phyloP scores from a whole-genome alignment of 352 stramenopile genomes.

The Globisporangium megalacanthum region DNA sequence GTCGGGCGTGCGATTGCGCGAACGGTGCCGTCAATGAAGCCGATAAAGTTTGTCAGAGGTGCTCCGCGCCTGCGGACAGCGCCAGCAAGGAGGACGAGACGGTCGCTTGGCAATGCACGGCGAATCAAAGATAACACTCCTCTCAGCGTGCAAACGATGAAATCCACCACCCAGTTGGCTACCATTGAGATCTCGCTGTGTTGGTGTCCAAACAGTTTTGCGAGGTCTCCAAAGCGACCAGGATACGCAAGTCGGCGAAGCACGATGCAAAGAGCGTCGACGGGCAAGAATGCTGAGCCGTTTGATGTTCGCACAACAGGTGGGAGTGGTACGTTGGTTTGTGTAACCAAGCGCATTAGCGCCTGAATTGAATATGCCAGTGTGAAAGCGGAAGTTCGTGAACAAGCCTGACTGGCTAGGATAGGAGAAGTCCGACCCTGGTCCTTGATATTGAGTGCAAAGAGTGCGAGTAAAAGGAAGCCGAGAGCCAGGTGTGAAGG shows the following conservation, averaged over 20 bases:
- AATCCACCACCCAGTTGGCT: slow-evolving; percentile 1
- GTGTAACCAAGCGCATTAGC: too few relatives aligned
- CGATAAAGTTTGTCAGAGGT: slow-evolving; percentile 3
- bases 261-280: slow-evolving; percentile 7
- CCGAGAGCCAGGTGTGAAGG: too few relatives aligned
- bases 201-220: slow-evolving; percentile 5
- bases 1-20: background rate
- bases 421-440: too few relatives aligned
- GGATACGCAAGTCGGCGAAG: slow-evolving; percentile 3
- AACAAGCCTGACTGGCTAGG: too few relatives aligned
- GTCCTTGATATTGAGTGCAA: too few relatives aligned
- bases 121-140: too few relatives aligned
- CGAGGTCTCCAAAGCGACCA: slow-evolving; percentile 5
- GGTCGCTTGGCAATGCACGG: too few relatives aligned
- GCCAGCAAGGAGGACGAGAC: background rate
- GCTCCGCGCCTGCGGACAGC: background rate
- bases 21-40: slow-evolving; percentile 1
- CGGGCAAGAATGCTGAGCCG: background rate
- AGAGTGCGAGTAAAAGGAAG: too few relatives aligned
- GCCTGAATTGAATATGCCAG: too few relatives aligned
- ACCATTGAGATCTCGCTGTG: slow-evolving; percentile 4
- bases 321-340: background rate
- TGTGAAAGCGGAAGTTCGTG: too few relatives aligned
- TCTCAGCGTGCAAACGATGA: background rate
- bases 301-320: background rate